Evolutionary conservation across 148 eudicot genomes (phyloP), one percentile per base, ranked within the genome.

Genomic region (Bassia scoparia): DNA sequence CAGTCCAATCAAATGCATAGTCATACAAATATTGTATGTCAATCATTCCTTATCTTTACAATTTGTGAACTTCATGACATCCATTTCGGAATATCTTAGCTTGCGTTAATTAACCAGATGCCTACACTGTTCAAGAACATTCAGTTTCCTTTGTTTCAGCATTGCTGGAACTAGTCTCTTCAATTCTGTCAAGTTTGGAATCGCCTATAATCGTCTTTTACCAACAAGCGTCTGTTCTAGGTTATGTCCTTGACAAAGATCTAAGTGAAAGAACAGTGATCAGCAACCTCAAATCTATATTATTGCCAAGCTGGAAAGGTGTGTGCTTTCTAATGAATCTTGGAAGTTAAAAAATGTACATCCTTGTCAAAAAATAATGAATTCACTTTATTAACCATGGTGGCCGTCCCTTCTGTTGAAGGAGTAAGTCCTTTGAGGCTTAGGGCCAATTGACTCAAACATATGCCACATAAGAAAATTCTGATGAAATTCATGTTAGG

Each of bases 231-330:
- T 89, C 67, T 70, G 98, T 94, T 81, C 76, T 91, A 71, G 93
- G 81, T 53, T 88, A 92, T 83, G 90, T 86, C 74, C 95, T 94
- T 61, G 97, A 94, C 87, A 94, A 94, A 84, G 98, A 94, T 83
- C 87, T 94, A 73, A 89, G 88, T 80, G 98, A 94, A 82, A 81
- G 81, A 70, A 91, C 98, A 7, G 98, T 94, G 71, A 88, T 94
- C 98, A 89, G 82, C 97, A 94, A 83, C 98, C 98, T 50, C 98
- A 94, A 83, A 91, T 94, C 80, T 94, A 65, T 94, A 79, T 84
- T 94, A 94, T 78, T 94, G 97, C 78, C 98, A 91, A 84, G 97
- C 97, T 29, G 98, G 97, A 84, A n/a, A 94, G 98, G 98, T 91
- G 59, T 33, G 70, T 58, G 20, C 61, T 67, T 58, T 64, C 26